Conservation (phyloP, 2,329 filamentous ascomycete genomes). For the Orbilia brochopaga region DNA sequence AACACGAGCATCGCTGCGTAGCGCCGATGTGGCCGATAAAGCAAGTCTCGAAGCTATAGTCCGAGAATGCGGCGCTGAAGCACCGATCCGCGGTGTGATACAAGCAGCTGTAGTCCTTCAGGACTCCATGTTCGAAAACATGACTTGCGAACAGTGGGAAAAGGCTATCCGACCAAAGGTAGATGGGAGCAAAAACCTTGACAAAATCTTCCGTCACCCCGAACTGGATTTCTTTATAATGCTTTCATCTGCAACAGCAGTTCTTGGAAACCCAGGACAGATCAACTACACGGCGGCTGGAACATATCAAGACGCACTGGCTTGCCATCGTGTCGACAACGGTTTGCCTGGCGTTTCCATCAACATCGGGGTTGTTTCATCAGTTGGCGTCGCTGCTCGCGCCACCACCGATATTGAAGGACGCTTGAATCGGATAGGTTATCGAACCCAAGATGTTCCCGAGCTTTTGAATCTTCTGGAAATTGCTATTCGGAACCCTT, state of each 20-base stretch:
- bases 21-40: slow-evolving; percentile 22
- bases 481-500: background rate
- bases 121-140: slow-evolving; percentile 30
- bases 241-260: slow-evolving; percentile 58
- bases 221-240: slow-evolving; percentile 60
- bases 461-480: background rate
- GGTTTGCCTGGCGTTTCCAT: slow-evolving; percentile 9
- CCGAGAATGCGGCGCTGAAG: background rate
- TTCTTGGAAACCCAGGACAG: slow-evolving; percentile 59
- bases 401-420: background rate
- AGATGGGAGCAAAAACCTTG: slow-evolving; percentile 64
- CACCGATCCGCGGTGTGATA: slow-evolving; percentile 56
- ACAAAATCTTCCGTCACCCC: slow-evolving; percentile 59
- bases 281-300: slow-evolving; percentile 62
- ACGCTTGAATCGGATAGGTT: background rate
- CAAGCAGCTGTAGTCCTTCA: slow-evolving; percentile 56
- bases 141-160: slow-evolving; percentile 60
- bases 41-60: background rate
- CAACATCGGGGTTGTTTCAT: background rate
- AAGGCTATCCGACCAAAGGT: slow-evolving; percentile 63
- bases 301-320: slow-evolving; percentile 54
- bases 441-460: slow-evolving; percentile 4
- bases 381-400: background rate
- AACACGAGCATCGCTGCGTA: slow-evolving; percentile 14
- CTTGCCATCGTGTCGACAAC: slow-evolving; percentile 37